phyloP scores from a whole-genome alignment of 805 yeast genomes.

The Saccharomycopsis sp. region DNA sequence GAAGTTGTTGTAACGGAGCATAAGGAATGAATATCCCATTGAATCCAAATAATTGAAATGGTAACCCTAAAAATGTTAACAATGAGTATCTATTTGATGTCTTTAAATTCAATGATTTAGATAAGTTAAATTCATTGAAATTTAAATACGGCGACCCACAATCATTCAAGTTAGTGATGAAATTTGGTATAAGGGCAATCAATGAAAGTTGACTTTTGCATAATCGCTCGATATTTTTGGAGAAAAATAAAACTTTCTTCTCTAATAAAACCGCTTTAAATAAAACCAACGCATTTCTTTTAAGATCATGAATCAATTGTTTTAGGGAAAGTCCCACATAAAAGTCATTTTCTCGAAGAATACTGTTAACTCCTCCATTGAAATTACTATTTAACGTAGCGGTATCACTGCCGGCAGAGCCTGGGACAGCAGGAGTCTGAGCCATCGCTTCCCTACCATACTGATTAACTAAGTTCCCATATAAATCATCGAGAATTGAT shows the following conservation, averaged over 20 bases:
- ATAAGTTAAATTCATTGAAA: conserved; percentile 44
- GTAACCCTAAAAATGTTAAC: conserved; percentile 77
- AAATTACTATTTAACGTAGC: not conserved
- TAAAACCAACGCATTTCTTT: conserved; percentile 52
- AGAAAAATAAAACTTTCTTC: conserved; percentile 64
- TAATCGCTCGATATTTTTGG: conserved; percentile 69
- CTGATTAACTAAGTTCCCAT: conserved; percentile 50
- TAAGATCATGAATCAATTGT: conserved; percentile 52
- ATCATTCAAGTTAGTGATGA: conserved; percentile 63
- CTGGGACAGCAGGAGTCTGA: conserved; percentile 22
- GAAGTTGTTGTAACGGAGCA: conserved; percentile 86
- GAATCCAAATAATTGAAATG: conserved; percentile 75
- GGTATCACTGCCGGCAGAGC: not conserved
- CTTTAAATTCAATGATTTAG: conserved; percentile 58
- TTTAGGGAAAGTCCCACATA: conserved; percentile 71
- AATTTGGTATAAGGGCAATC: conserved; percentile 75
- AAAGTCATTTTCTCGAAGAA: conserved; percentile 47
- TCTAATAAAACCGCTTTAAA: conserved; percentile 77
- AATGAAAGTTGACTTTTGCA: conserved; percentile 81
- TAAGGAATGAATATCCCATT: conserved; percentile 91
- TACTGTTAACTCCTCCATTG: conserved; percentile 21
- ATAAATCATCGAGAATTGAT: conserved; percentile 58
- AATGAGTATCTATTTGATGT: conserved; percentile 75
- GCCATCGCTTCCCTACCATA: conserved; percentile 33
- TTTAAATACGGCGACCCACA: conserved; percentile 72